Percentiles rank a stretch among this genome's conserved stretches.
These are phyloP conservation scores for Pseudogymnoascus sp. DNA, from an alignment of 2,329 filamentous ascomycete species.

Conservation along the genomic window DNA sequence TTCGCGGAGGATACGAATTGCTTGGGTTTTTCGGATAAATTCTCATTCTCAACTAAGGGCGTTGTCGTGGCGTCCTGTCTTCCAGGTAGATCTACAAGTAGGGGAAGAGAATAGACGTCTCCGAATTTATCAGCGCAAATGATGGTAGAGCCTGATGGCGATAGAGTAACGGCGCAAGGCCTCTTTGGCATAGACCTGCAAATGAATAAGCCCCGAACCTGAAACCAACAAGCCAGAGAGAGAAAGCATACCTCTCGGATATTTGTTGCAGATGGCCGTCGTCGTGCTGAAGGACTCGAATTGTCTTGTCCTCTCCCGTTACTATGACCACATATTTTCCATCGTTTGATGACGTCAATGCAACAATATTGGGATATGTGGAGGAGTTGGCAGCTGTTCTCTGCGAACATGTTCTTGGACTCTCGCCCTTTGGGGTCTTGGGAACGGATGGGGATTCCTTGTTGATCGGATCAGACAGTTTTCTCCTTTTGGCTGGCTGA, in stretches of 20 bases:
- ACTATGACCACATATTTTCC: constrained; percentile 65
- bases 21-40: constrained; percentile 14
- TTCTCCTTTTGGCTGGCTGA: constrained; percentile 26
- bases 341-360: constrained; percentile 54
- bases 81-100: constrained; percentile 37
- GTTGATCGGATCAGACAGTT: constrained; percentile 17
- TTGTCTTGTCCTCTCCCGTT: constrained; percentile 83
- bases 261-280: constrained; percentile 55
- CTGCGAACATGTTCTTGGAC: constrained; percentile 15
- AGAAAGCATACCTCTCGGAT: constrained; percentile 9
- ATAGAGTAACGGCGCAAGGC: constrained; percentile 66
- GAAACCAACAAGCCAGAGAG: constrained; percentile 9
- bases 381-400: constrained; percentile 24
- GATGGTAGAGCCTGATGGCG: constrained; percentile 62
- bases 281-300: constrained; percentile 71
- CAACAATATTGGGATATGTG: constrained; percentile 57
- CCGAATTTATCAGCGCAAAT: constrained; percentile 91
- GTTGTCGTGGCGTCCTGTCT: constrained; percentile 12
- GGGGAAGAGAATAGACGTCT: constrained; percentile 82
- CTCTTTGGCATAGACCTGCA: constrained; percentile 78
- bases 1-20: constrained; percentile 44
- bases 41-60: background rate
- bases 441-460: background rate
- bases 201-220: constrained; percentile 22
- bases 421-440: background rate